Evolutionary conservation across 2,329 filamentous ascomycete species (phyloP), one percentile per base, ranked within the genome.

Genomic region (Cucurbitaria berberidis): DNA sequence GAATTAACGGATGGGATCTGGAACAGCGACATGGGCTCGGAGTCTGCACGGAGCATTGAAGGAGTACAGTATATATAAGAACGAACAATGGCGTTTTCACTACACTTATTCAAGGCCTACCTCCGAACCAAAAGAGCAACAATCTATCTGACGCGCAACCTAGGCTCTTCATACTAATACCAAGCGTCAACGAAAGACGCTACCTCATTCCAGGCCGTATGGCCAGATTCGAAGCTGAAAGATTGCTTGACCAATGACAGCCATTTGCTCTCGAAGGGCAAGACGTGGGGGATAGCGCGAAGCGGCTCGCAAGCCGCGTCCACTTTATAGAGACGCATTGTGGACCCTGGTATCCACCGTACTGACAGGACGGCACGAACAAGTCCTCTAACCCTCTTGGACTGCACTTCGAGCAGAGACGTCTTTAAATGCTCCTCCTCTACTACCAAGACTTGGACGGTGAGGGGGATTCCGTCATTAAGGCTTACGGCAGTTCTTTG

Each of bases 1-100:
- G 36, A 39, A 39, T 39, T 53, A 49, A 58, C 55, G 43, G 45
- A 30, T 36, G 26, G 44, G 27, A 26, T 46, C 50, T 56, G 51
- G 52, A 27, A 59, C 26, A 48, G 40, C 50, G 42, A 51, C 35
- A 59, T 43, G 47, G 51, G 55, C 38, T 59, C 38, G 62, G 60
- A 60, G 59, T 57, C 44, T 52, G 45, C 44, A 42, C 52, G 55
- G 62, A 56, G 42, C 40, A 48, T 59, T 58, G 51, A 45, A 50
- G 44, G 42, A 48, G 42, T 58, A 55, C 21, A 51, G 15, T 36
- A 52, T 51, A 30, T 41, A 53, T 45, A 35, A 47, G 24, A 44
- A 38, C 36, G 48, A 41, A 46, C 44, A 42, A 55, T 51, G 32
- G 19, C 24, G 44, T 46, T 51, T 22, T 48, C 42, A 63, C 48